These are phyloP conservation scores for Cyberlindnera galapagoensis DNA, from an alignment of 805 yeast species.

Conservation along the genomic window DNA sequence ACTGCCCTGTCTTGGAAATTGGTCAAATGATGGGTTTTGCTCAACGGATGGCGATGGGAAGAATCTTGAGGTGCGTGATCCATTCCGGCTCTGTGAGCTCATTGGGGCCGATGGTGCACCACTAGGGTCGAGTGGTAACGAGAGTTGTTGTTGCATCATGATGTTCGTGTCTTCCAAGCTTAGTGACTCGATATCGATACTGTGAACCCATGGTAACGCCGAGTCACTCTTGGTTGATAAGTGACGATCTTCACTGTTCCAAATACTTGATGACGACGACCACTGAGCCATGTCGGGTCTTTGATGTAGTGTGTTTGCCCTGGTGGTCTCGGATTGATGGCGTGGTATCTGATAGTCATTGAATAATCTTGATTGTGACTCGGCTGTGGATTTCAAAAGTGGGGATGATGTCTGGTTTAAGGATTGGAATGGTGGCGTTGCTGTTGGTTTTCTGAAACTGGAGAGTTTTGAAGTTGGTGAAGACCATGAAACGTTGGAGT, in stretches of 20 bases:
- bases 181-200: slow-evolving; percentile 18
- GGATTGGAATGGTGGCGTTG: slow-evolving; percentile 13
- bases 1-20: slow-evolving; percentile 10
- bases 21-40: slow-evolving; percentile 15
- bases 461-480: slow-evolving; percentile 23
- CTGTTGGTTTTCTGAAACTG: slow-evolving; percentile 19
- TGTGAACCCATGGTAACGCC: slow-evolving; percentile 22
- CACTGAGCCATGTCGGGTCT: slow-evolving; percentile 3
- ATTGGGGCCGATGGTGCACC: slow-evolving; percentile 1
- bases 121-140: slow-evolving; percentile 5
- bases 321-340: neutral
- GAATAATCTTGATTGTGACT: slow-evolving; percentile 8
- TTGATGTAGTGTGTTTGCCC: neutral
- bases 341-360: slow-evolving; percentile 3
- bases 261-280: slow-evolving; percentile 17
- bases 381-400: slow-evolving; percentile 14
- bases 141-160: slow-evolving; percentile 4
- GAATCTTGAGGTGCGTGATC: slow-evolving; percentile 19
- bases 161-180: slow-evolving; percentile 15
- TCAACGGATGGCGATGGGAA: slow-evolving; percentile 20
- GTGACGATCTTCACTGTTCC: slow-evolving; percentile 22
- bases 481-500: slow-evolving; percentile 13
- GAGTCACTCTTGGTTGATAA: slow-evolving; percentile 23
- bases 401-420: slow-evolving; percentile 22
- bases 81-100: slow-evolving; percentile 5